Base-by-base conservation (phyloP, 208 protist species). In the Leishmania braziliensis region DNA sequence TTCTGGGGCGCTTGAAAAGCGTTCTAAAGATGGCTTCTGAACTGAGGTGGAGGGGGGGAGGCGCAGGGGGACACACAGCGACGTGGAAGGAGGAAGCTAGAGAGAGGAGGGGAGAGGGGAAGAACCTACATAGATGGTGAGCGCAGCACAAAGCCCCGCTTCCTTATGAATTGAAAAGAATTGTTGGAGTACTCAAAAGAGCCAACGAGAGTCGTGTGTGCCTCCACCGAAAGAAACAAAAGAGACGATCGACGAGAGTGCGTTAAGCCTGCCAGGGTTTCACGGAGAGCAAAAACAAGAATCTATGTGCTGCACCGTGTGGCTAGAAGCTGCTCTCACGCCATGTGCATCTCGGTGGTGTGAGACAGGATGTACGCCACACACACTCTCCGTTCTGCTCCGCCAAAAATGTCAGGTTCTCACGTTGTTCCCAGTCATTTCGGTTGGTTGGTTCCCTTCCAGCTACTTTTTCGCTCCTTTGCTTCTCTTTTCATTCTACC, bases 221-320 rank as follows among this genome's bases (percentile, higher is more conserved):
- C 26, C 58, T 29, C 58, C 58, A 63, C 23, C 6, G 26, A 63
- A 63, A 39, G 12, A 68, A 18, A 39, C 10, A 4, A 6, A 39
- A 14, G 33, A 68, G 33, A 29, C 63, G 20, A 14, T 1, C 2
- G 20, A 23, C 20, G 63, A 39, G 29, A 68, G 0, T 12, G 33
- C 23, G 39, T 12, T 26, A 79, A 76, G 20, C 18, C 51, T 26
- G 58, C 33, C 63, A 68, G 9, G 58, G 16, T 68, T 4, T 14
- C 16, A 14, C 33, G 39, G 10, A 68, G 14, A 43, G 2, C 26
- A 71, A 65, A 71, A 48, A 29, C 12, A 71, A 48, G 5, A 71
- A 68, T 62, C 53, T 60, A 46, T 82, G 71, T 58, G 43, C 65
- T 74, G 48, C 20, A 68, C 48, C 18, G 50, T 29, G 65, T 51